These are phyloP conservation scores for Posidonia australis DNA, from an alignment of 106 monocot genomes.

Conservation along the genomic window DNA sequence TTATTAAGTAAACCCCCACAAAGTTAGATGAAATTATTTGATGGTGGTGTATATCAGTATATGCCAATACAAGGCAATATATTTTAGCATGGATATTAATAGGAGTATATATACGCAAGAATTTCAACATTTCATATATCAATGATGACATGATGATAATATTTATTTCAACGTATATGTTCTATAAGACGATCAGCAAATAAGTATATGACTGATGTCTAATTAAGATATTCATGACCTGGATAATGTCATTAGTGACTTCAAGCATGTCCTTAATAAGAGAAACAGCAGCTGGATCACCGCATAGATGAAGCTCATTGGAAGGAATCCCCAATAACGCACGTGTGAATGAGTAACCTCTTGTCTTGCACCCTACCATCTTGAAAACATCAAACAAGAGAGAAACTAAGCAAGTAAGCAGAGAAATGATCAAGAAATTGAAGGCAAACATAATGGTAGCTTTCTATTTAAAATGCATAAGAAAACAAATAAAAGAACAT, in stretches of 20 bases:
- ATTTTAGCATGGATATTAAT: too few relatives aligned
- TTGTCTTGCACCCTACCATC: slow-evolving; percentile 84
- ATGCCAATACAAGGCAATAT: too few relatives aligned
- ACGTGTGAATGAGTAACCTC: slow-evolving; percentile 91
- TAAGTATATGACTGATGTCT: neutral
- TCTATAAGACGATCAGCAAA: neutral
- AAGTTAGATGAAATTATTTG: too few relatives aligned
- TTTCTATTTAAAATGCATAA: neutral
- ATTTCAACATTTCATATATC: too few relatives aligned
- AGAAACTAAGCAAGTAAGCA: neutral
- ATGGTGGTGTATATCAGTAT: too few relatives aligned
- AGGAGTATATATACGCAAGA: too few relatives aligned
- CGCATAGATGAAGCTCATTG: slow-evolving; percentile 94
- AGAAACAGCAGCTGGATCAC: slow-evolving; percentile 91
- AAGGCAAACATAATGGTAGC: neutral
- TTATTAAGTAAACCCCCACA: too few relatives aligned
- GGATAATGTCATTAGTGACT: slow-evolving; percentile 61
- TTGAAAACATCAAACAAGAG: slow-evolving; percentile 9
- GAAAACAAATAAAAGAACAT: neutral
- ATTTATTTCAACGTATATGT: too few relatives aligned
- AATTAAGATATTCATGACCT: slow-evolving; percentile 26
- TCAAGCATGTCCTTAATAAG: slow-evolving; percentile 80
- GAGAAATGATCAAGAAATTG: neutral
- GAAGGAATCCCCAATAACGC: slow-evolving; percentile 80
- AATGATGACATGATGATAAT: too few relatives aligned